Conservation (phyloP, 176 grass and related monocot species). For the Canna indica region DNA sequence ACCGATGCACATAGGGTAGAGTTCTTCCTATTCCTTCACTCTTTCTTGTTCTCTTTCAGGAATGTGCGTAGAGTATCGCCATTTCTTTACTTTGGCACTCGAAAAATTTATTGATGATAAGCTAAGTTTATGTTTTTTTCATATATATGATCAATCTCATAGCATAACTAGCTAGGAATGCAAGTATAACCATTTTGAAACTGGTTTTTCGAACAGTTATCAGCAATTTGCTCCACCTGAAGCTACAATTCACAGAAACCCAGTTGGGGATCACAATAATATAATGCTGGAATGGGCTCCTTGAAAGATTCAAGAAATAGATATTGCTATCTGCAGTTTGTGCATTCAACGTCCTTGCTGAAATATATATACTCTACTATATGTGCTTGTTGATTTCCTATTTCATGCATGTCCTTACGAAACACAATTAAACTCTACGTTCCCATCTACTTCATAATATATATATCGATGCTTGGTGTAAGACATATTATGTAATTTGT, state of each 20-base stretch:
- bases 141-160: no score
- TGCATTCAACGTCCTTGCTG: no score
- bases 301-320: background rate
- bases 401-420: no score
- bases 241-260: conserved; percentile 9
- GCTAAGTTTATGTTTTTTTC: background rate
- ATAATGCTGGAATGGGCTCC: conserved; percentile 13
- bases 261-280: conserved; percentile 7
- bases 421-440: no score
- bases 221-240: conserved; percentile 15
- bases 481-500: background rate
- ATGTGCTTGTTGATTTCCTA: no score
- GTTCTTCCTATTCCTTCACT: background rate
- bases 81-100: background rate
- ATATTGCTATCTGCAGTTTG: no score
- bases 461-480: no score
- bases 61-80: no score
- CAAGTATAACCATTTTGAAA: no score
- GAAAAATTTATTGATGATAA: background rate
- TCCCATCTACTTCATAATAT: no score
- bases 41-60: background rate
- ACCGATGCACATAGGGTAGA: conserved; percentile 76
- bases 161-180: no score
- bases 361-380: no score
- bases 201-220: background rate